Evolutionary conservation across 345 rosid genomes (phyloP), one percentile per base, ranked within the genome.

Genomic region (Syzygium aromaticum): DNA sequence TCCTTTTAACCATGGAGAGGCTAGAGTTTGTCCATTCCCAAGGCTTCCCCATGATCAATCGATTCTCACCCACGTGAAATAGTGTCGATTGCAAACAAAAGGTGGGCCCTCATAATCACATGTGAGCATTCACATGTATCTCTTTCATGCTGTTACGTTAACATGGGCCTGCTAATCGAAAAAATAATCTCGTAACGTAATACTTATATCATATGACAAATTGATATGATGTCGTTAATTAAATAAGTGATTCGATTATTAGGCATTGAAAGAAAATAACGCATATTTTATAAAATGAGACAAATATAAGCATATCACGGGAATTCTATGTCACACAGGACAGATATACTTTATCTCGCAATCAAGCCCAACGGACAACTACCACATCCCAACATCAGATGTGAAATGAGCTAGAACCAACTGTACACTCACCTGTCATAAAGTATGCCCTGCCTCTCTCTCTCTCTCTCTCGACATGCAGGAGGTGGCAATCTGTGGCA

Each of bases 211-310:
- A 64, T 1, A 0, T 17, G 23, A 33, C 13, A 67, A 16, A 2
- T 0, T 2, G 0, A 67, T 6, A 0, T 33, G 3, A 73, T 10
- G 33, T 17, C 0, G 0, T 17, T 2, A 9, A 67, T 4, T 33
- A 33, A 19, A 33, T 9, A 73, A 33, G 11, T 3, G 0, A 33
- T 67, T 16, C 3, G 1, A 67, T 73, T 33, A 19, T 33, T 17
- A 0, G 5, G 3, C 3, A 73, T 0, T 19, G 5, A 33, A 1
- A 73, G 3, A 33, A 33, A 73, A 33, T 2, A 33, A 33, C 17
- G 6, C 0, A 0, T 12, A 33, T 33, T 67, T 67, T 25, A 17
- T 17, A 17, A 8, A 16, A 33, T 3, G 7, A 1, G 46, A 67
- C 23, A 9, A 8, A 22, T 5, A 6, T 2, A 5, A 73, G 14